phyloP scores from a whole-genome alignment of 305 asterid genomes.

The Fraxinus nigra region DNA sequence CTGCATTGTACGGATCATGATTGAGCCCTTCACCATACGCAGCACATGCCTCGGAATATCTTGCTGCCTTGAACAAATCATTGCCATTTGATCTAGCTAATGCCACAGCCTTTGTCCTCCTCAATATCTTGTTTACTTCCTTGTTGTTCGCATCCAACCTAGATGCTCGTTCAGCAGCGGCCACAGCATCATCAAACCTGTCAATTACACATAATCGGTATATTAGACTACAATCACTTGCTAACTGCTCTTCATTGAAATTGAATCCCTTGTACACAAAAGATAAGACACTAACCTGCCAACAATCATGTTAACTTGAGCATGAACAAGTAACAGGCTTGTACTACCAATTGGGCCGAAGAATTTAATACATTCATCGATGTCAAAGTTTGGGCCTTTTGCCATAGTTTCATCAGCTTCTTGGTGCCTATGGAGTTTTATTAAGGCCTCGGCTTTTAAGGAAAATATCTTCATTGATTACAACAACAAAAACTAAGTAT shows the following conservation, averaged over 20 bases:
- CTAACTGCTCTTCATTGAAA: not conserved
- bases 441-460: slow-evolving; percentile 72
- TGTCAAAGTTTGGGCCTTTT: slow-evolving; percentile 59
- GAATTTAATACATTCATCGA: slow-evolving; percentile 62
- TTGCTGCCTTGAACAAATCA: slow-evolving; percentile 55
- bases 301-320: slow-evolving; percentile 68
- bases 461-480: slow-evolving; percentile 56
- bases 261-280: not conserved
- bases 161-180: slow-evolving; percentile 56
- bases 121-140: slow-evolving; percentile 45
- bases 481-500: not conserved
- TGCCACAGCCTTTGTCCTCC: slow-evolving; percentile 54
- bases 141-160: slow-evolving; percentile 60
- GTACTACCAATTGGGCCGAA: slow-evolving; percentile 75
- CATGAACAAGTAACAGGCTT: slow-evolving; percentile 42
- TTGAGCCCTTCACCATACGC: slow-evolving; percentile 82
- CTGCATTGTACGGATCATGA: slow-evolving; percentile 61
- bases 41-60: slow-evolving; percentile 60
- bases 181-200: slow-evolving; percentile 72
- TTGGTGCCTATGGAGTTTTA: slow-evolving; percentile 69
- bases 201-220: not conserved
- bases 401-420: slow-evolving; percentile 72
- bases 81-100: slow-evolving; percentile 68
- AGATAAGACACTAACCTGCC: slow-evolving; percentile 56
- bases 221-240: not conserved